phyloP scores from a whole-genome alignment of 1,284 basidiomycete genomes.

The Puccinia novopanici region DNA sequence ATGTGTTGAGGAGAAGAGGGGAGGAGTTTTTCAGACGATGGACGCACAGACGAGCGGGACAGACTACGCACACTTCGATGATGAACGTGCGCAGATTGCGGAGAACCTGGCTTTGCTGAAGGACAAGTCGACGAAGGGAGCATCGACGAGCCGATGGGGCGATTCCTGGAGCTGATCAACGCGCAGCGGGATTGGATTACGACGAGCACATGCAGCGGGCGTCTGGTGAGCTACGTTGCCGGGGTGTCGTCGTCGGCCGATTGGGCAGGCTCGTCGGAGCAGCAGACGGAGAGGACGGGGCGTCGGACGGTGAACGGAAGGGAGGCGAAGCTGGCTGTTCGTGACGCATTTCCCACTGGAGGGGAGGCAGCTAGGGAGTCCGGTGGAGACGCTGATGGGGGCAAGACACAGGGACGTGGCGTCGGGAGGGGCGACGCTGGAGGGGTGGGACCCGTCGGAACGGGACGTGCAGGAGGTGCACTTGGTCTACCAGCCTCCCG shows the following conservation, averaged over 20 bases:
- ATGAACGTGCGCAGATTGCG: slow-evolving; percentile 18
- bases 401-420: not conserved
- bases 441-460: not conserved
- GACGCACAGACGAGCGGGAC: no score
- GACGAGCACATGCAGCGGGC: slow-evolving; percentile 39
- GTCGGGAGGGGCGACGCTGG: not conserved
- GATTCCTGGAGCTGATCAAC: slow-evolving; percentile 36
- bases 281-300: no score
- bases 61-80: slow-evolving; percentile 35
- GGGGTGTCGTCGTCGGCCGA: not conserved
- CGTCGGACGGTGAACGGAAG: slow-evolving; percentile 37
- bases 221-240: slow-evolving; percentile 35
- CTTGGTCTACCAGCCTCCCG: slow-evolving; percentile 43
- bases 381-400: slow-evolving; percentile 31
- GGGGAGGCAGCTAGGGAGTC: not conserved
- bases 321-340: slow-evolving; percentile 40
- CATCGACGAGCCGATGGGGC: slow-evolving; percentile 45
- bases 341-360: slow-evolving; percentile 32
- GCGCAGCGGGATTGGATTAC: slow-evolving; percentile 46
- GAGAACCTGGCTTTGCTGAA: slow-evolving; percentile 26
- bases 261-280: no score
- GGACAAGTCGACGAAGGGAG: slow-evolving; percentile 40
- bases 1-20: no score
- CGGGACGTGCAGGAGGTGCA: not conserved
- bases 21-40: no score